Base-by-base conservation (phyloP, 257 asterid genomes). In the Solanum corneliomulleri region DNA sequence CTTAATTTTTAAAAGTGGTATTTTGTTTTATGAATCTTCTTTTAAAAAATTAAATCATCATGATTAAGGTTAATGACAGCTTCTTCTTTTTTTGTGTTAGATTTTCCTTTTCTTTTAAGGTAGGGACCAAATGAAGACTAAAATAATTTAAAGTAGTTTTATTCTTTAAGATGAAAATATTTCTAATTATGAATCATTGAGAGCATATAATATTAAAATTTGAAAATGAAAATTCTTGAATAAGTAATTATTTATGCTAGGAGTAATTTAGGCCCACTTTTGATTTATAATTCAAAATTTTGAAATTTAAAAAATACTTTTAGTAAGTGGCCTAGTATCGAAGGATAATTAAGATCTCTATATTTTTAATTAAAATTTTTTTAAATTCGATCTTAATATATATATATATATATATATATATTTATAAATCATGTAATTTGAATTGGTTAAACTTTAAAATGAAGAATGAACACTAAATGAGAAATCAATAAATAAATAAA, bases 31-130 rank as follows among this genome's bases (percentile, higher is more conserved):
- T 44, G 76, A 21, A 71, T 66, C 44, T 68, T 47, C 27, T 87
- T 56, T 7, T 7, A 13, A 45, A 45, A 45, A 80, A 47, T 80
- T 15, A 47, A 80, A 80, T n/a, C 68, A 80, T 47, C 68, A 47
- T 80, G 84, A 80, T 47, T 47, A 80, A 80, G 84, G 84, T 80
- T 80, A 78, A 78, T 45, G 66, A 80, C 84, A 45, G 3, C 66
- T 47, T 47, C 11, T 78, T 44, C 16, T 33, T 33, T 33, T 33
- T 25, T 45, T 5, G 12, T 45, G 18, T 72, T 37, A 25, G 76
- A 66, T 25, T 66, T 37, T 9, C 77, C 82, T 89, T 91, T 64
- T 82, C 86, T 92, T 91, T 92, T 87, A 92, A 93, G 92, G 94
- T 89, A 88, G 87, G 85, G 66, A 58, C 84, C 35, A 69, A 77